Evolutionary conservation across 352 stramenopile genomes (phyloP), one percentile per base, ranked within the genome.

Genomic region (Vaucheria bursata): DNA sequence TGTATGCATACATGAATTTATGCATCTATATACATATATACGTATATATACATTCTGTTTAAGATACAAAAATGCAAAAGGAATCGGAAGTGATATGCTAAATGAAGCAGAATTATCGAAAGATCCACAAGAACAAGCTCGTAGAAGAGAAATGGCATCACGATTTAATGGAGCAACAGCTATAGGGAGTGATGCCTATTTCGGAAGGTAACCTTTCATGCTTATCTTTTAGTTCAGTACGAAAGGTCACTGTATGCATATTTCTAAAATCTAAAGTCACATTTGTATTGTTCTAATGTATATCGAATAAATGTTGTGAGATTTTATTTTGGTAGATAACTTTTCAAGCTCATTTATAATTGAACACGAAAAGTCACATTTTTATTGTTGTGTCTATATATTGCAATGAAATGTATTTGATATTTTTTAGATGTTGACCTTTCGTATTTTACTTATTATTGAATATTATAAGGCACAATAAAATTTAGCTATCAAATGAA

Each of bases 51-150:
- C 39, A 50, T 50, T 18, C 33, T 38, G 7, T 74, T 74, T 39
- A 32, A 83, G 76, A 70, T 84, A 79, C 53, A 84, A 82, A 45
- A 84, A 82, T 34, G 79, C 71, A 18, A 84, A 84, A 75, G 79
- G 79, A 12, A 81, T 84, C n/a, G 79, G 79, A 8, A 81, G 70
- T 32, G 79, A 84, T 67, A 82, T 84, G 79, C 36, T 84, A 29
- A 69, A 69, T 69, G 78, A 81, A 32, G 75, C 69, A 18, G 72
- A 65, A 4, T 45, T 25, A 32, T 74, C 78, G n/a, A 69, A 84
- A 25, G 77, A 82, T 32, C 75, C 79, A 32, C 75, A 83, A 12
- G 77, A 84, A 38, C 70, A 72, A 25, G 29, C 49, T 18, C 64
- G 77, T 25, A 7, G 79, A 31, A 38, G n/a, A 50, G 74, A 77